A percentile compares a stretch with the other conserved stretches of the same genome.
These are phyloP conservation scores for Hypoxylon rubiginosum DNA, from an alignment of 2,329 filamentous ascomycete genomes.

Conservation along the genomic window DNA sequence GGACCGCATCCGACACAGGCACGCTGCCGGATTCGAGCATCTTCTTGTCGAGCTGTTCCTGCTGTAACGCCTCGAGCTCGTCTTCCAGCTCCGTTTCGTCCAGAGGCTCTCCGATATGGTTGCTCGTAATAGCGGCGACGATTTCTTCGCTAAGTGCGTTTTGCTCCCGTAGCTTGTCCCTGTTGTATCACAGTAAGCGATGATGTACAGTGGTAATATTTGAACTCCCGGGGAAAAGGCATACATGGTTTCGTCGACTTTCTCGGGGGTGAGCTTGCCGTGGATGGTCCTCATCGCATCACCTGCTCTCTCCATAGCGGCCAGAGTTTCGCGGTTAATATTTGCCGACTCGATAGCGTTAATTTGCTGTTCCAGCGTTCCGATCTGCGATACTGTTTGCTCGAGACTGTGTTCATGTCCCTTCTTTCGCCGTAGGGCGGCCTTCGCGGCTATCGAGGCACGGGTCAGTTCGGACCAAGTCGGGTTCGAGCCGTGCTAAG, in stretches of 20 bases:
- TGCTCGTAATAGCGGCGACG: conserved; percentile 83
- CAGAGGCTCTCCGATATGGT: conserved; percentile 74
- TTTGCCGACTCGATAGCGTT: conserved; percentile 98
- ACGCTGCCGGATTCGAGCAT: conserved; percentile 92
- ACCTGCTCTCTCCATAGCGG: conserved; percentile 92
- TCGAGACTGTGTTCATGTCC: conserved; percentile 90
- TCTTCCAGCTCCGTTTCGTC: conserved; percentile 90
- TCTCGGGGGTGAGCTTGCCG: conserved; percentile 89
- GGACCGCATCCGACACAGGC: conserved; percentile 82
- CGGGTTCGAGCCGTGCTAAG: conserved; percentile 11
- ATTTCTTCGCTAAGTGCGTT: conserved; percentile 96
- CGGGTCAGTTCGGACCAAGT: conserved; percentile 41
- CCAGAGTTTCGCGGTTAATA: conserved; percentile 96
- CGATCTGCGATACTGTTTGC: conserved; percentile 90
- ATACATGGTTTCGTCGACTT: conserved; percentile 95
- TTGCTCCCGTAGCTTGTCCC: conserved; percentile 92
- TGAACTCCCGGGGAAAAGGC: conserved; percentile 54
- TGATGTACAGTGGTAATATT: background rate
- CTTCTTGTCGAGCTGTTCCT: conserved; percentile 91
- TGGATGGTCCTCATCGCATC: conserved; percentile 95
- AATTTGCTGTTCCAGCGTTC: conserved; percentile 93
- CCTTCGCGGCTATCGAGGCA: conserved; percentile 79
- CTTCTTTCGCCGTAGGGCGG: conserved; percentile 94
- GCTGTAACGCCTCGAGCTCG: conserved; percentile 88
- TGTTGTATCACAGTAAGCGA: conserved; percentile 55